Percentiles rank a stretch among this genome's conserved stretches.
These are phyloP conservation scores for Trichoderma sp. DNA, from an alignment of 2,329 filamentous ascomycete species.

Conservation along the genomic window DNA sequence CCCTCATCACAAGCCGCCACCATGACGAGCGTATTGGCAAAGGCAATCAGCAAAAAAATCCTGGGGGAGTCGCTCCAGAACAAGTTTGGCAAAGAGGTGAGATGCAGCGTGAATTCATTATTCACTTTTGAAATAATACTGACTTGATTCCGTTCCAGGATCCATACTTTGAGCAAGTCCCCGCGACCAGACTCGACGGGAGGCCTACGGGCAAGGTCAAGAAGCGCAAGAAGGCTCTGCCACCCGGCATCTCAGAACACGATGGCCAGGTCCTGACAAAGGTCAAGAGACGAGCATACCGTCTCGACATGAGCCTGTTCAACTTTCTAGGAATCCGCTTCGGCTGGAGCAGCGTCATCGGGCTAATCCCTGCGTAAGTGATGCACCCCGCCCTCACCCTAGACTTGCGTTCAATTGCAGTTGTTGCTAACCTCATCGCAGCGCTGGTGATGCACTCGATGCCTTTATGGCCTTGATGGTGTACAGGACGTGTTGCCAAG, in stretches of 20 bases:
- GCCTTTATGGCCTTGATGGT: slow-evolving; percentile 72
- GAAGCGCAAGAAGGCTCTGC: slow-evolving; percentile 81
- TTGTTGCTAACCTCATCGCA: slow-evolving; percentile 30
- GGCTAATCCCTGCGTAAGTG: slow-evolving; percentile 73
- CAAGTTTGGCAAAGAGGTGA: slow-evolving; percentile 56
- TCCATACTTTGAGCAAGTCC: slow-evolving; percentile 82
- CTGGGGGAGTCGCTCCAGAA: slow-evolving; percentile 55
- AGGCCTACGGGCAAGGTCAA: slow-evolving; percentile 68
- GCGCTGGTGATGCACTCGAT: slow-evolving; percentile 73
- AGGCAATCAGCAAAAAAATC: slow-evolving; percentile 55
- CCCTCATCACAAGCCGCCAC: slow-evolving; percentile 7
- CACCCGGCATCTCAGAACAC: slow-evolving; percentile 75
- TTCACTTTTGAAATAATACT: not conserved
- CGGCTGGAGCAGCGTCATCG: slow-evolving; percentile 86
- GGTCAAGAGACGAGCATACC: slow-evolving; percentile 81
- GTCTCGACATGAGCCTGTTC: slow-evolving; percentile 80
- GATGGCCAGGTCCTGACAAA: slow-evolving; percentile 80
- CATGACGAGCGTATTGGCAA: slow-evolving; percentile 54
- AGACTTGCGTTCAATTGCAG: not conserved
- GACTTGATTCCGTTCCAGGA: slow-evolving; percentile 55
- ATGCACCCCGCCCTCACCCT: not conserved
- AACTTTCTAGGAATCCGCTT: slow-evolving; percentile 78
- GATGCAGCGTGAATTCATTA: slow-evolving; percentile 10
- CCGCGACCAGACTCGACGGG: slow-evolving; percentile 66
- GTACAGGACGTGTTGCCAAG: slow-evolving; percentile 64